These are phyloP conservation scores for Mucor indicus DNA, from an alignment of 371 early-diverging fungal species.

Conservation along the genomic window DNA sequence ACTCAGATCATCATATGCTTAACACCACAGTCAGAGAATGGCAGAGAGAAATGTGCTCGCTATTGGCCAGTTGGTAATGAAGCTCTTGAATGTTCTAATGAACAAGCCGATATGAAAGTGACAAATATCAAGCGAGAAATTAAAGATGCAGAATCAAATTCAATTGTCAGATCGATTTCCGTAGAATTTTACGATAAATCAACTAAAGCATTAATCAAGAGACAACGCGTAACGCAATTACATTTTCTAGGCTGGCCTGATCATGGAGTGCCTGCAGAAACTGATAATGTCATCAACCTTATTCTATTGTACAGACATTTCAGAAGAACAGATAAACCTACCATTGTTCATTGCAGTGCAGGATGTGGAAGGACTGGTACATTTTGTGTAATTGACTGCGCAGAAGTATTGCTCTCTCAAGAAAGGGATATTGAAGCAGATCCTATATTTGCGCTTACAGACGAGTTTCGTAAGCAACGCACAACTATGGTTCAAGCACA, in stretches of 20 bases:
- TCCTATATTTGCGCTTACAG: conserved; percentile 61
- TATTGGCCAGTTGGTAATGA: conserved; percentile 68
- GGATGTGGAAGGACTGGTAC: conserved; percentile 98
- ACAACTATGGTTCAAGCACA: conserved; percentile 86
- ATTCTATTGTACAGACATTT: conserved; percentile 34
- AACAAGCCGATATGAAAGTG: conserved; percentile 4
- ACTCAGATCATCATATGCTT: conserved; percentile 81
- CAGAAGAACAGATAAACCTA: conserved; percentile 37
- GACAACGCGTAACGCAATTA: conserved; percentile 59
- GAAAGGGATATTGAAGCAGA: conserved; percentile 37
- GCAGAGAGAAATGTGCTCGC: conserved; percentile 66
- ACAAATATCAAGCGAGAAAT: conserved; percentile 8
- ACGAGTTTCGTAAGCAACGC: conserved; percentile 78
- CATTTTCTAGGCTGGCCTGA: conserved; percentile 91
- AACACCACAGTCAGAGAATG: conserved; percentile 71
- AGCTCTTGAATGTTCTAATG: conserved; percentile 1
- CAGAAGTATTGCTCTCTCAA: conserved; percentile 1
- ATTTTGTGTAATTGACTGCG: conserved; percentile 63
- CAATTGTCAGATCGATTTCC: conserved; percentile 5
- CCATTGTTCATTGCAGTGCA: conserved; percentile 84
- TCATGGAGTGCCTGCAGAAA: conserved; percentile 67
- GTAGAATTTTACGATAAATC: conserved; percentile 14
- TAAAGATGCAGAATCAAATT: conserved; percentile 4
- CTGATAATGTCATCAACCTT: conserved; percentile 44
- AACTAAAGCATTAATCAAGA: conserved; percentile 11